These are phyloP conservation scores for Ajuga chamaepitys DNA, from an alignment of 257 asterid species.

Conservation along the genomic window DNA sequence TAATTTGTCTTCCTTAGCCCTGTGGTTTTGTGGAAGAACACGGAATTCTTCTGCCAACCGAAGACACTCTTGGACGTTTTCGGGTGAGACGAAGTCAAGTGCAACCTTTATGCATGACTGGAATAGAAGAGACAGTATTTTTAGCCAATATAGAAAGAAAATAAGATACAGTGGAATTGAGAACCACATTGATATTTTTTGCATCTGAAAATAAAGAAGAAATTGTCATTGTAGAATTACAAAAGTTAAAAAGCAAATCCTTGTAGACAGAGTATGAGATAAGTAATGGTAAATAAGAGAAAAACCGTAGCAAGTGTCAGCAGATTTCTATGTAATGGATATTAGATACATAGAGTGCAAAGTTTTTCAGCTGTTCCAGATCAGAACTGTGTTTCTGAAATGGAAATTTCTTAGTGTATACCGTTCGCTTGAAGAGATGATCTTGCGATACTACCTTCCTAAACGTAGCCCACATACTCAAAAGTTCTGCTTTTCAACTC, in stretches of 20 bases:
- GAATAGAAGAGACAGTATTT: neutral
- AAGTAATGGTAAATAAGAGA: neutral
- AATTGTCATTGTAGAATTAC: neutral
- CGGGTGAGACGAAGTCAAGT: constrained; percentile 86
- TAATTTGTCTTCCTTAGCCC: constrained; percentile 80
- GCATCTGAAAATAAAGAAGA: neutral
- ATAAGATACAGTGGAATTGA: neutral
- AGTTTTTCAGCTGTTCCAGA: no score
- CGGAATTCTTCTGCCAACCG: constrained; percentile 74
- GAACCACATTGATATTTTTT: neutral
- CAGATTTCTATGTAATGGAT: neutral
- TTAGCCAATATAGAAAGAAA: neutral
- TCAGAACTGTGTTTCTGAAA: no score
- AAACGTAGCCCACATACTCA: no score
- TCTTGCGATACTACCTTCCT: no score
- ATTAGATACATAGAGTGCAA: neutral
- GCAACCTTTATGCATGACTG: constrained; percentile 96
- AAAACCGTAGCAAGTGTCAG: neutral
- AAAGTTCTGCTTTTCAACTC: no score
- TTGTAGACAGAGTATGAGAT: neutral
- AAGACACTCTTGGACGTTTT: constrained; percentile 66
- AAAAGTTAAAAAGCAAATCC: neutral
- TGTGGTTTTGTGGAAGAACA: constrained; percentile 68
- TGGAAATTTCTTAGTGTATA: no score
- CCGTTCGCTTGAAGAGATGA: no score